Conservation (phyloP, 768 basidiomycete genomes). For the Cystofilobasidium ferigula region DNA sequence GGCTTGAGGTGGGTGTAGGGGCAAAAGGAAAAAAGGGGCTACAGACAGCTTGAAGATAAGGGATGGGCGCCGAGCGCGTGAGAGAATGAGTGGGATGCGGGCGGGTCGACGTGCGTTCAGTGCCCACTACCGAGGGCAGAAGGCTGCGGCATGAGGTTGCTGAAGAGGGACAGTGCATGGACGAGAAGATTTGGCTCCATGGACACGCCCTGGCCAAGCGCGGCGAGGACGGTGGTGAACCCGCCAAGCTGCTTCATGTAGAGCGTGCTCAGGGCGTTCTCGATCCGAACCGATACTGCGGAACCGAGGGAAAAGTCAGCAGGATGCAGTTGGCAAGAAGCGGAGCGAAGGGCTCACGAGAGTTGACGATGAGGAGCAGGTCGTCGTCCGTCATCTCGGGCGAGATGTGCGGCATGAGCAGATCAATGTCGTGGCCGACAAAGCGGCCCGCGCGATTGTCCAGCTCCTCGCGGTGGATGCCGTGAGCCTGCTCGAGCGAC, state of each 20-base stretch:
- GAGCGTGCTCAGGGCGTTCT: constrained; percentile 51
- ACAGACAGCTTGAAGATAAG: no score
- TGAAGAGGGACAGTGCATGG: constrained; percentile 31
- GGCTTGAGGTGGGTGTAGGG: no score
- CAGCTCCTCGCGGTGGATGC: not conserved
- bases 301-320: not conserved
- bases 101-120: no score
- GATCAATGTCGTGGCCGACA: constrained; percentile 38
- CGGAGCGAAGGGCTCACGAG: constrained; percentile 31
- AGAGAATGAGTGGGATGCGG: no score
- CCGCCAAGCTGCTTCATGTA: constrained; percentile 38
- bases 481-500: not conserved
- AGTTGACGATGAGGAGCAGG: constrained; percentile 63
- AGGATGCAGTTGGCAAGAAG: not conserved
- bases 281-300: constrained; percentile 55
- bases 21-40: no score
- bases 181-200: constrained; percentile 34
- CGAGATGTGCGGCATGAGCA: constrained; percentile 57
- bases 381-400: constrained; percentile 63
- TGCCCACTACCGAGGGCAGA: no score
- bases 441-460: constrained; percentile 17
- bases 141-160: constrained; percentile 22
- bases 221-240: constrained; percentile 33
- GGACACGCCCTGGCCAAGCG: constrained; percentile 33
- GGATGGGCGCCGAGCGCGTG: no score